A percentile compares a stretch with the other conserved stretches of the same genome.
Conservation (phyloP, 2,329 filamentous ascomycete genomes). For the Nectriaceae sp. region DNA sequence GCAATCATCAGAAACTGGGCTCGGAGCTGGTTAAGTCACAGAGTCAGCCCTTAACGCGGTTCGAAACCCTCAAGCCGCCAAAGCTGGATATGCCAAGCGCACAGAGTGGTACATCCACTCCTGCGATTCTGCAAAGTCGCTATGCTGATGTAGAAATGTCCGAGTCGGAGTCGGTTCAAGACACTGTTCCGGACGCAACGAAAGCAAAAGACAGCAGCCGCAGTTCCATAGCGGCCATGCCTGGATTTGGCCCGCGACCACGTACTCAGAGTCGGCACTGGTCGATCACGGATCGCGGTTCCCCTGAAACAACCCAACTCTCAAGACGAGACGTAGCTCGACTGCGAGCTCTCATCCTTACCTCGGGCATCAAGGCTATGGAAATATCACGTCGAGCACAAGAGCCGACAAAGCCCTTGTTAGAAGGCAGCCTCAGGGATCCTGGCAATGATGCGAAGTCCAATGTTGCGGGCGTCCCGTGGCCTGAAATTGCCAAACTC, state of each 20-base stretch:
- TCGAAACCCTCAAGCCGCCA: slow-evolving; percentile 51
- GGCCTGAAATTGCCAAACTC: slow-evolving; percentile 47
- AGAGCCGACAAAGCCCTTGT: slow-evolving; percentile 41
- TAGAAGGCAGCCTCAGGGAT: slow-evolving; percentile 15
- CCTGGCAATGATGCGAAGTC: slow-evolving; percentile 23
- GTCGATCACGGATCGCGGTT: slow-evolving; percentile 50
- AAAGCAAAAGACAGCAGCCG: slow-evolving; percentile 38
- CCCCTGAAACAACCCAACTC: slow-evolving; percentile 41
- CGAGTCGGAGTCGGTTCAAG: slow-evolving; percentile 40
- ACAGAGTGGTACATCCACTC: slow-evolving; percentile 40
- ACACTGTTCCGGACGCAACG: slow-evolving; percentile 30
- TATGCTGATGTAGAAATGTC: slow-evolving; percentile 38
- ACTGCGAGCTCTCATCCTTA: slow-evolving; percentile 74
- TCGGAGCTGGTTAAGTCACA: slow-evolving; percentile 14
- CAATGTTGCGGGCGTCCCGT: slow-evolving; percentile 31
- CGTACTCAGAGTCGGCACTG: slow-evolving; percentile 44
- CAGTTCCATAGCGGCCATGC: slow-evolving; percentile 34
- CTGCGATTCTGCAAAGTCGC: slow-evolving; percentile 18
- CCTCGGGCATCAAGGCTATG: slow-evolving; percentile 86
- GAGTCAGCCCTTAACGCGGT: slow-evolving; percentile 45
- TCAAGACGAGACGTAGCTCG: slow-evolving; percentile 77
- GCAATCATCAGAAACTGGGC: slow-evolving; percentile 16
- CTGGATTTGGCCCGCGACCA: slow-evolving; percentile 23
- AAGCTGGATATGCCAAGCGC: slow-evolving; percentile 48
- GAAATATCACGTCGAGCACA: slow-evolving; percentile 72